Evolutionary conservation across 495 filamentous ascomycete genomes (phyloP), one percentile per base, ranked within the genome.

Genomic region (Podospora fimiseda): DNA sequence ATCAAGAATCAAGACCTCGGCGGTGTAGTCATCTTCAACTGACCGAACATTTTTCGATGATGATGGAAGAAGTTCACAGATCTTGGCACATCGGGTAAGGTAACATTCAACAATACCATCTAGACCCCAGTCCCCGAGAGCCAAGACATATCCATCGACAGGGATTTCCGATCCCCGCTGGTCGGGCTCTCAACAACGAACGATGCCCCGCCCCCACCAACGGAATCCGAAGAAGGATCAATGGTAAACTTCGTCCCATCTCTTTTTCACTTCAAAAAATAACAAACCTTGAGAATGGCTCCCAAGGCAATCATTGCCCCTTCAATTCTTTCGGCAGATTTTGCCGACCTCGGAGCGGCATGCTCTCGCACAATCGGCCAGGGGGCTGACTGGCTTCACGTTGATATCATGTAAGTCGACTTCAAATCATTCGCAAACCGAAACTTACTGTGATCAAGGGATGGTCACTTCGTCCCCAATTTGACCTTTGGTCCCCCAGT

Each of bases 381-480:
- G 45, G 88, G 89, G 41, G 87, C 90, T 51, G 87, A 95, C 76
- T 96, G 93, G 87, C 80, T 91, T 55, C 86, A 90, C 70, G 80
- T 90, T 59, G 87, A 95, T 67, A 92, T 93, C 68, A 96, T 92
- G 90, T 77, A 70, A 43, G 72, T 66, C n/a, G n/a, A n/a, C n/a
- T n/a, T n/a, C n/a, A n/a, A n/a, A n/a, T n/a, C n/a, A n/a, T n/a
- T n/a, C n/a, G n/a, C n/a, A n/a, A n/a, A n/a, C n/a, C n/a, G n/a
- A n/a, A n/a, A n/a, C n/a, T 33, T 33, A 11, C 27, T 33, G 27
- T 33, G 27, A 5, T 38, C 22, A 41, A 78, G 74, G 73, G 92
- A 97, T 67, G 86, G 94, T 51, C 93, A 98, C 70, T 98, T 98
- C 65, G 93, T 98, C 8, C 93, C 93, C 3, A 98, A 98, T 72